Conservation (phyloP, 1,284 basidiomycete species). For the Ganoderma leucocontextum region DNA sequence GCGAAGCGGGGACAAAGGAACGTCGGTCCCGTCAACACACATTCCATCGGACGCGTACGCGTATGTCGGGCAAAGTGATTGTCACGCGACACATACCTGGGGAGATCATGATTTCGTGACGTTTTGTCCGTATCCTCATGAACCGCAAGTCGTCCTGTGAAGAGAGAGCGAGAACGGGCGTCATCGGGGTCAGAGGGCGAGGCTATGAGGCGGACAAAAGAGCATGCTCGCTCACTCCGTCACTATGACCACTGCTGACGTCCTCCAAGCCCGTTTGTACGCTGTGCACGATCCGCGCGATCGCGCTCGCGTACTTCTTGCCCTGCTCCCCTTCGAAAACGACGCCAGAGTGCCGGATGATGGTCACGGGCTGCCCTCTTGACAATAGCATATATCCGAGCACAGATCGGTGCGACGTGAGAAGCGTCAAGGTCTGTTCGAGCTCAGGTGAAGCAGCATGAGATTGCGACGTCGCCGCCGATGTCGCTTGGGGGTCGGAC, state of each 20-base stretch:
- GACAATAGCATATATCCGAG: conserved; percentile 89
- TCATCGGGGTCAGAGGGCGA: conserved; percentile 6
- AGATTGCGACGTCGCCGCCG: conserved; percentile 25
- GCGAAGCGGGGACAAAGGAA: conserved; percentile 14
- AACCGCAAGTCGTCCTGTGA: conserved; percentile 86
- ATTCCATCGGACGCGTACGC: not conserved
- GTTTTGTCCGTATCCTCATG: conserved; percentile 89
- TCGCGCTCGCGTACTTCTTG: conserved; percentile 77
- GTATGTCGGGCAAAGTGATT: conserved; percentile 1
- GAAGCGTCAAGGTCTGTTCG: conserved; percentile 78
- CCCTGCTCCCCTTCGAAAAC: conserved; percentile 91
- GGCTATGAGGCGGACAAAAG: not conserved
- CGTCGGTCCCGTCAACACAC: conserved; percentile 9
- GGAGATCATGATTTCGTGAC: conserved; percentile 94
- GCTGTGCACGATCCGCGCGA: conserved; percentile 82
- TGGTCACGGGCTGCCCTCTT: conserved; percentile 66
- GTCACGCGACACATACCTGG: conserved; percentile 67
- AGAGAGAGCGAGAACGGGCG: not conserved
- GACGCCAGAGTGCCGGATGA: conserved; percentile 85
- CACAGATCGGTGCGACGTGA: conserved; percentile 86
- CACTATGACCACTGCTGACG: conserved; percentile 63
- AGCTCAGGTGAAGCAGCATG: conserved; percentile 69
- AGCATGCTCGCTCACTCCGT: conserved; percentile 56
- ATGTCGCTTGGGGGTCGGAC: conserved; percentile 25
- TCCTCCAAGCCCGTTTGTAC: conserved; percentile 80